A percentile compares a stretch with the other conserved stretches of the same genome.
These are phyloP conservation scores for Pyrenophora graminea DNA, from an alignment of 2,329 filamentous ascomycete species.

Conservation along the genomic window DNA sequence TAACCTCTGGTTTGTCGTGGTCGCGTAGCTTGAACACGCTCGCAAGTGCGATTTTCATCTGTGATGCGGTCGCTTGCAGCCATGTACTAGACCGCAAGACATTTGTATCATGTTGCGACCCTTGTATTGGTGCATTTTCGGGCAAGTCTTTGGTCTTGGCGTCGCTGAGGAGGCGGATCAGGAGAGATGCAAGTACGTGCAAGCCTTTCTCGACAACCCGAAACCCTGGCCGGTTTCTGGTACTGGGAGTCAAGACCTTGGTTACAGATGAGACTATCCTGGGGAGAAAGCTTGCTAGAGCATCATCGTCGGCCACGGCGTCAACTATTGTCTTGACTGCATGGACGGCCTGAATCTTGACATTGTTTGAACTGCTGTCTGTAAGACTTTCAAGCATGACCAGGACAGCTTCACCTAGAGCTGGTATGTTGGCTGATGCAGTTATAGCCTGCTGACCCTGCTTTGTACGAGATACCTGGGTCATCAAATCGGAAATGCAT, in stretches of 20 bases:
- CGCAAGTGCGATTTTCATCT: slow-evolving; percentile 81
- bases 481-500: slow-evolving; percentile 70
- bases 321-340: slow-evolving; percentile 66
- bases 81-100: slow-evolving; percentile 61
- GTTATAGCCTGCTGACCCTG: slow-evolving; percentile 58
- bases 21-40: slow-evolving; percentile 75
- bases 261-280: slow-evolving; percentile 82
- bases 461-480: slow-evolving; percentile 56
- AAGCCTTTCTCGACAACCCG: slow-evolving; percentile 68
- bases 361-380: slow-evolving; percentile 65
- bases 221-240: slow-evolving; percentile 62
- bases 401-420: slow-evolving; percentile 80
- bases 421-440: slow-evolving; percentile 67
- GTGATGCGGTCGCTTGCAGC: slow-evolving; percentile 77
- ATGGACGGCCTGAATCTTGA: slow-evolving; percentile 71
- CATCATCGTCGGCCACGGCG: slow-evolving; percentile 71
- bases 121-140: slow-evolving; percentile 5
- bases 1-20: slow-evolving; percentile 72
- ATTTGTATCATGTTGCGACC: slow-evolving; percentile 26
- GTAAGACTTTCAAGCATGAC: slow-evolving; percentile 75
- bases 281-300: slow-evolving; percentile 83
- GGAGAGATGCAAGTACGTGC: slow-evolving; percentile 57
- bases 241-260: slow-evolving; percentile 72
- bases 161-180: slow-evolving; percentile 55
- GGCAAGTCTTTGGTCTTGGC: slow-evolving; percentile 39